phyloP scores from a whole-genome alignment of 106 monocot genomes.

The Iris macrosiphon region DNA sequence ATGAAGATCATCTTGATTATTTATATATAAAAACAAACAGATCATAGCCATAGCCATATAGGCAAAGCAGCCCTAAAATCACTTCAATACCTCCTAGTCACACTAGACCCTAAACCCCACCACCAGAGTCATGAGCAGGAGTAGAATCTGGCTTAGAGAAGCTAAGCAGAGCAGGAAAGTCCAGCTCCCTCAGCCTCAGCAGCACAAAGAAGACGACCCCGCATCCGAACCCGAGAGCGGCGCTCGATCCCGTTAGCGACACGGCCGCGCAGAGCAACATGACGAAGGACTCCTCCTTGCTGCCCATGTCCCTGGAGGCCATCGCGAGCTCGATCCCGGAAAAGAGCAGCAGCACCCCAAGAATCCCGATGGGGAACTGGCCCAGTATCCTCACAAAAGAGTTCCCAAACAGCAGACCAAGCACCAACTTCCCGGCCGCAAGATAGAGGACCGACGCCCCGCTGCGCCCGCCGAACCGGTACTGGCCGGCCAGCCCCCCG shows the following conservation, averaged over 20 bases:
- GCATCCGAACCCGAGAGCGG: slow-evolving; percentile 66
- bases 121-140: too few relatives aligned
- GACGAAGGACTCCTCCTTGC: slow-evolving; percentile 75
- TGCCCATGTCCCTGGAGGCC: slow-evolving; percentile 84
- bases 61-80: too few relatives aligned
- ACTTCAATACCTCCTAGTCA: too few relatives aligned
- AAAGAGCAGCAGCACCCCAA: slow-evolving; percentile 81
- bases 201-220: slow-evolving; percentile 47
- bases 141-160: too few relatives aligned
- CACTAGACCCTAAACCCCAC: too few relatives aligned
- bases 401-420: slow-evolving; percentile 58
- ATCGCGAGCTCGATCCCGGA: slow-evolving; percentile 88
- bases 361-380: slow-evolving; percentile 67
- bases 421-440: slow-evolving; percentile 49
- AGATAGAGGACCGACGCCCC: slow-evolving; percentile 71
- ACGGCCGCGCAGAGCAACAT: slow-evolving; percentile 83
- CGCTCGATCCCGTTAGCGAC: slow-evolving; percentile 64
- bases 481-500: slow-evolving; percentile 88
- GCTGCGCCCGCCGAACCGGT: slow-evolving; percentile 76
- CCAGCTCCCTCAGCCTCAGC: slow-evolving; percentile 41
- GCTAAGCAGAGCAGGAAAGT: too few relatives aligned
- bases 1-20: too few relatives aligned
- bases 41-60: too few relatives aligned
- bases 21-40: too few relatives aligned
- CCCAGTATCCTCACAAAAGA: slow-evolving; percentile 61